Percentiles rank a stretch among this genome's conserved stretches.
Evolutionary conservation across 805 yeast species (phyloP).

Genomic region (Zygosaccharomyces kombuchaensis): DNA sequence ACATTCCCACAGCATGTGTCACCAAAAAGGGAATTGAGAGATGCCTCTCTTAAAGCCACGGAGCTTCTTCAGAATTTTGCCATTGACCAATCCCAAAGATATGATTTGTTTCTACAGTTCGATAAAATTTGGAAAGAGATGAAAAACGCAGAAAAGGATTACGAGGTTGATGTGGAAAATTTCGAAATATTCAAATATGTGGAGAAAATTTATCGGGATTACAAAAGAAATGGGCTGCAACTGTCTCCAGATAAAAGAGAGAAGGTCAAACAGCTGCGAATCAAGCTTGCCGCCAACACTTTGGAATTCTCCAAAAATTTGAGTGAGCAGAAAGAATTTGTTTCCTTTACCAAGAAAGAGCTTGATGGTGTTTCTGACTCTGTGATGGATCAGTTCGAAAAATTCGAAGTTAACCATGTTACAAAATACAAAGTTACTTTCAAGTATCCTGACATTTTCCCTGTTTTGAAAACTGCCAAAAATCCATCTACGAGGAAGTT

Average conservation of each 20-base stretch:
- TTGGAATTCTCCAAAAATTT: conserved; percentile 59
- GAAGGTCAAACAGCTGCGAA: conserved; percentile 53
- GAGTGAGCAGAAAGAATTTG: conserved; percentile 64
- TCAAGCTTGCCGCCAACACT: conserved; percentile 53
- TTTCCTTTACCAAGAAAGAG: conserved; percentile 59
- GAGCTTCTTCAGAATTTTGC: conserved; percentile 50
- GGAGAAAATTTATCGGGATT: conserved; percentile 52
- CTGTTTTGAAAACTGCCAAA: conserved; percentile 70
- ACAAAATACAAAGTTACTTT: conserved; percentile 60
- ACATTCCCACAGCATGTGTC: conserved; percentile 74
- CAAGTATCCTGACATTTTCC: conserved; percentile 76
- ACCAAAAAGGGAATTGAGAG: conserved; percentile 57
- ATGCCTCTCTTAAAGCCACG: conserved; percentile 64
- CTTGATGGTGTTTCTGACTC: conserved; percentile 71
- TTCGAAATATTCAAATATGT: conserved; percentile 55
- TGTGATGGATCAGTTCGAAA: conserved; percentile 54
- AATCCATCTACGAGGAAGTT: conserved; percentile 58
- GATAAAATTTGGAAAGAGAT: conserved; percentile 46
- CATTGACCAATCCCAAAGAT: conserved; percentile 63
- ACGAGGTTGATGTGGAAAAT: conserved; percentile 23
- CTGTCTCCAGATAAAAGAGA: conserved; percentile 52
- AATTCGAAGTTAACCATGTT: conserved; percentile 37
- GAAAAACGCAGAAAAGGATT: conserved; percentile 22
- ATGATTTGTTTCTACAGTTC: conserved; percentile 59
- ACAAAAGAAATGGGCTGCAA: conserved; percentile 65